Base-by-base conservation (phyloP, 164 flowering plant genomes). In the Litsea cubeba region DNA sequence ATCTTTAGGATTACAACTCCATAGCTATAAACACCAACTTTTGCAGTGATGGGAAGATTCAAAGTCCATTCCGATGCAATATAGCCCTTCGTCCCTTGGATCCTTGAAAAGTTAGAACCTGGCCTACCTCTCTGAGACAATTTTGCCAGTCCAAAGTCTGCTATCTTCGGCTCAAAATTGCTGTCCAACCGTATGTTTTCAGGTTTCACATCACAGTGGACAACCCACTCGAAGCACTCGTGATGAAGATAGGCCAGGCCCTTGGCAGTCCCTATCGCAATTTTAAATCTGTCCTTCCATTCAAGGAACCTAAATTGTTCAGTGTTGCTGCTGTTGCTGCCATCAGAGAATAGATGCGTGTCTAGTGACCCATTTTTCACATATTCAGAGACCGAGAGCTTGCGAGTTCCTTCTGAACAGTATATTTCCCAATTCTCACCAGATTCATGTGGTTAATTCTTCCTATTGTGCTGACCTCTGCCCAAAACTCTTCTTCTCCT, bases 391-490 rank as follows among this genome's bases (percentile, higher is more conserved):
- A 78, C 83, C 49, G 79, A 49, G 12, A 83, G 75, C 68, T 64
- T 62, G 60, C 76, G 77, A 12, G 65, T 70, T 12, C 72, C 60
- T 54, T 81, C 80, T 1, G 68, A 69, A 32, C 85, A 85, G 10
- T 72, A 81, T 30, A 30, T 30, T 0, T 85, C 87, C 83, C 79
- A 85, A 76, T 76, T 18, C 76, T 77, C 1, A 84, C 76, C 28
- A 84, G 60, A 66, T 84, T 79, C 80, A 79, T 78, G 79, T 78
- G 83, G 72, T 82, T 72, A 2, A 79, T 78, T 63, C 74, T 72
- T 32, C 80, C 84, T 57, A 82, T 74, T 18, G 58, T 79, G 30
- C 75, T 79, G 15, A 79, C 77, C 65, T 79, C 82, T 22, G 77
- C 80, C n/a, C 79, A 40, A 30, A 83, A 77, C 60, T 81, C 82